Base-by-base conservation (phyloP, 352 stramenopile genomes). In the Phytophthora cactorum region DNA sequence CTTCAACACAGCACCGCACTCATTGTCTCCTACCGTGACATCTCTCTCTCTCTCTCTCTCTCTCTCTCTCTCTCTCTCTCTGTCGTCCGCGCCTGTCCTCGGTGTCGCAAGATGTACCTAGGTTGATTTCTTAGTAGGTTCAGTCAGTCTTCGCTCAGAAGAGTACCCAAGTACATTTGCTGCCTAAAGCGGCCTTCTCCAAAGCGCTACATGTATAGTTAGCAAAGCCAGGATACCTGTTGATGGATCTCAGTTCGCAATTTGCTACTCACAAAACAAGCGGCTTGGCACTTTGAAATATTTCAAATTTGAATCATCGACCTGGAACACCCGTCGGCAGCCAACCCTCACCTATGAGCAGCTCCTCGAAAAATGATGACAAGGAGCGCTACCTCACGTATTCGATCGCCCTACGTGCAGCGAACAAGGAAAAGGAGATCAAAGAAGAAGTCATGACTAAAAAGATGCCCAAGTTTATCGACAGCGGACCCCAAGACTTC, bases 391-490 rank as follows among this genome's bases (percentile, higher is more conserved):
- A 68, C 28, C 43, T 68, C 0, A 68, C 60, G 15, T 22, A 22
- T 22, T 22, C 22, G 22, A 22, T 52, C 44, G 46, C n/a, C 1
- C 34, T 68, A 29, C 52, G 60, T 8, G 31, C 22, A 31, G 51
- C 44, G 1, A 12, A 68, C 52, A 58, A 56, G 25, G 52, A 47
- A 3, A 52, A 61, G 10, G 44, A 36, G 6, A 53, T 68, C 4
- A 8, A 56, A 57, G 34, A 61, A 52, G 44, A 68, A 52, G 52
- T 62, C 4, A 44, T 62, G 8, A 58, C 44, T 2, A 62, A 68
- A 27, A 62, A 68, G 36, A 57, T 68, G 52, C 25, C 52, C 1
- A 62, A 68, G 44, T 61, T 68, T 32, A 68, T 52, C n/a, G 60
- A 68, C 1, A 52, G 60, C 5, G 60, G 34, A 3, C 60, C 52